Evolutionary conservation across 306 rosid species (phyloP).

Genomic region (Lupinus albus): DNA sequence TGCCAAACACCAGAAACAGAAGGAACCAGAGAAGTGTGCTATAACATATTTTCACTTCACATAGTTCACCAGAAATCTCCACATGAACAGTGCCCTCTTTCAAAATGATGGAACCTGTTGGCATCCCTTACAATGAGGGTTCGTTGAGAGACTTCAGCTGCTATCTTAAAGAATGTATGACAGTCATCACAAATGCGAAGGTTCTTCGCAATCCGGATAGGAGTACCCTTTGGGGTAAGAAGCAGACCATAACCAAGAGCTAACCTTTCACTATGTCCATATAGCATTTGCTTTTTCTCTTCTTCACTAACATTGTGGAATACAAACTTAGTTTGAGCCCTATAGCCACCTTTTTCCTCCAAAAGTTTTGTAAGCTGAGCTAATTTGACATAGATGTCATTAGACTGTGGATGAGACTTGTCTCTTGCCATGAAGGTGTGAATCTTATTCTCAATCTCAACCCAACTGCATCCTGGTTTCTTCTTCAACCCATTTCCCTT

Average conservation of each 20-base stretch:
- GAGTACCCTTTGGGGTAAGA: slow-evolving; percentile 48
- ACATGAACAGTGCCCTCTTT: slow-evolving; percentile 69
- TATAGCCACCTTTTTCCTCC: slow-evolving; percentile 59
- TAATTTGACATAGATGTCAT: slow-evolving; percentile 53
- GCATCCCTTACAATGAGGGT: slow-evolving; percentile 72
- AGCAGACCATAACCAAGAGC: slow-evolving; percentile 72
- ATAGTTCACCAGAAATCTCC: slow-evolving; percentile 70
- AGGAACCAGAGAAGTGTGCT: background rate
- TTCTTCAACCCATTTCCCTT: slow-evolving; percentile 69
- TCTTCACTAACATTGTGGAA: slow-evolving; percentile 68
- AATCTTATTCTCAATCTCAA: slow-evolving; percentile 62
- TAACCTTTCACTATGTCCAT: slow-evolving; percentile 77
- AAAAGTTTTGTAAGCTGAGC: slow-evolving; percentile 50
- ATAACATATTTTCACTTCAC: background rate
- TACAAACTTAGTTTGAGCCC: slow-evolving; percentile 63
- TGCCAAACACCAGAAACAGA: background rate
- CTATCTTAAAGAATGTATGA: slow-evolving; percentile 68
- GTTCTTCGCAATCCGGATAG: slow-evolving; percentile 64
- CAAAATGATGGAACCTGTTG: slow-evolving; percentile 74
- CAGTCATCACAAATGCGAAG: slow-evolving; percentile 75
- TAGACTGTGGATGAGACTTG: slow-evolving; percentile 64
- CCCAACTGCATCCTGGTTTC: slow-evolving; percentile 84
- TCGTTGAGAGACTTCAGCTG: slow-evolving; percentile 55
- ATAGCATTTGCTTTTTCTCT: slow-evolving; percentile 59
- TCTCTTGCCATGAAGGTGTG: slow-evolving; percentile 68